A percentile compares a stretch with the other conserved stretches of the same genome.
phyloP scores from a whole-genome alignment of 192 early-diverging fungal species.

The Powellomyces hirtus region DNA sequence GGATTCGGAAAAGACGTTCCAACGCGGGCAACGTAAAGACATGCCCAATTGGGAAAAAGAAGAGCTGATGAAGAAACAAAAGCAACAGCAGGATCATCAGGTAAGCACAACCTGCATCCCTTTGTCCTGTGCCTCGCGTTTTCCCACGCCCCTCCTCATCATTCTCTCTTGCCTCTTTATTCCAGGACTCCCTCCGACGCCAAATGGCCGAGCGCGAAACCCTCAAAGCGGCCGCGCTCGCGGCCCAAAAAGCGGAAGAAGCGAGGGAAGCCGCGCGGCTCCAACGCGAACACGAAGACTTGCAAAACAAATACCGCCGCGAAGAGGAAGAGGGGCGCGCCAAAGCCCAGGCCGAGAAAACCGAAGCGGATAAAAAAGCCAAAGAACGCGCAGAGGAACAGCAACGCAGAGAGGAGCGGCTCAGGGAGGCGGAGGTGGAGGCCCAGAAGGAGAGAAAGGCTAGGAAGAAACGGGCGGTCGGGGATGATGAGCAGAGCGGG shows the following conservation, averaged over 20 bases:
- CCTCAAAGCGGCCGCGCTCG: constrained; percentile 15
- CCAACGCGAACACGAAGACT: constrained; percentile 31
- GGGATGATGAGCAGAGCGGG: no score
- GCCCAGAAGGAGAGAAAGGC: not conserved
- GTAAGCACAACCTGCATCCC: constrained; percentile 1
- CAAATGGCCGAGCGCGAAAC: constrained; percentile 40
- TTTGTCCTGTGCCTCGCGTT: not conserved
- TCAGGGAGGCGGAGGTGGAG: constrained; percentile 1
- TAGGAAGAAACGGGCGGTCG: not conserved
- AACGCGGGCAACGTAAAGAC: constrained; percentile 19
- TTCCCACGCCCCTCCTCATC: not conserved
- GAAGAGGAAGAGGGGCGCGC: constrained; percentile 31
- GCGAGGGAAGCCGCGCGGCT: constrained; percentile 33
- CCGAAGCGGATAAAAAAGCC: constrained; percentile 3
- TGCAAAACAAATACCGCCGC: constrained; percentile 30
- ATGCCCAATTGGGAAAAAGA: constrained; percentile 33
- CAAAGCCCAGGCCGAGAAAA: constrained; percentile 24
- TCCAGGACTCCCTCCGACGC: constrained; percentile 27
- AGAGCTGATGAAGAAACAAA: constrained; percentile 28
- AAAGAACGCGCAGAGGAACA: constrained; percentile 9
- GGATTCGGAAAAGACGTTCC: constrained; percentile 11
- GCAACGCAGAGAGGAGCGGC: constrained; percentile 1
- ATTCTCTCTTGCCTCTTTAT: not conserved
- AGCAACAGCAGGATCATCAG: constrained; percentile 30
- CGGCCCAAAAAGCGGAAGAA: constrained; percentile 28